Conservation (phyloP, 164 flowering plant species). For the Vitis riparia region DNA sequence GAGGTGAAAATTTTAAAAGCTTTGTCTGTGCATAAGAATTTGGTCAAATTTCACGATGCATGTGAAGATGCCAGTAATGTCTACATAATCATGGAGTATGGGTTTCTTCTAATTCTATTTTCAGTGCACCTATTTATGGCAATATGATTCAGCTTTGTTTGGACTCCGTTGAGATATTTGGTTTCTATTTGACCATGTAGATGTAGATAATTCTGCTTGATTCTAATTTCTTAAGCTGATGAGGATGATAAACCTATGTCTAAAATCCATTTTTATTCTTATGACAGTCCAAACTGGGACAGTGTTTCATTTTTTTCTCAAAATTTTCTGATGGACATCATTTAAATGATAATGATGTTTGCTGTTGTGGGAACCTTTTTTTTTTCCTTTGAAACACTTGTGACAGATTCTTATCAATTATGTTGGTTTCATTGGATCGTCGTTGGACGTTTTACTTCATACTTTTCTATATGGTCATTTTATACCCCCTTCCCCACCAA, state of each 20-base stretch:
- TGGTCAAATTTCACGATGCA: constrained; percentile 87
- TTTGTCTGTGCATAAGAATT: constrained; percentile 78
- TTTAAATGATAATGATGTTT: too few species aligned
- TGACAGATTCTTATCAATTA: too few species aligned
- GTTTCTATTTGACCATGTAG: not conserved
- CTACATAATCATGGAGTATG: constrained; percentile 97
- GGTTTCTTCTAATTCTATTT: constrained; percentile 12
- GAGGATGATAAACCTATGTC: not conserved
- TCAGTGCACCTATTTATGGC: not conserved
- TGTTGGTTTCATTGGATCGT: too few species aligned
- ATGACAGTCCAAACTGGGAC: too few species aligned
- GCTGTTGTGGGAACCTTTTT: too few species aligned
- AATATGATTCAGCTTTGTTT: not conserved
- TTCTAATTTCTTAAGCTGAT: not conserved
- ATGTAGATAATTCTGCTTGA: too few species aligned
- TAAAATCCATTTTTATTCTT: not conserved
- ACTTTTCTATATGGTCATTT: too few species aligned
- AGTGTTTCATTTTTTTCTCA: too few species aligned
- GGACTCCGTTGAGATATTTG: not conserved
- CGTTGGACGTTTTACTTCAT: too few species aligned
- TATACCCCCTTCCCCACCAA: too few species aligned
- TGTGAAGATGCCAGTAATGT: constrained; percentile 87
- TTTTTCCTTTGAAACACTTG: too few species aligned
- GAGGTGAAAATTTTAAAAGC: constrained; percentile 95
- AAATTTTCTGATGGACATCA: too few species aligned